Base-by-base conservation (phyloP, 139 green algal genomes). In the Eudorina sp. region DNA sequence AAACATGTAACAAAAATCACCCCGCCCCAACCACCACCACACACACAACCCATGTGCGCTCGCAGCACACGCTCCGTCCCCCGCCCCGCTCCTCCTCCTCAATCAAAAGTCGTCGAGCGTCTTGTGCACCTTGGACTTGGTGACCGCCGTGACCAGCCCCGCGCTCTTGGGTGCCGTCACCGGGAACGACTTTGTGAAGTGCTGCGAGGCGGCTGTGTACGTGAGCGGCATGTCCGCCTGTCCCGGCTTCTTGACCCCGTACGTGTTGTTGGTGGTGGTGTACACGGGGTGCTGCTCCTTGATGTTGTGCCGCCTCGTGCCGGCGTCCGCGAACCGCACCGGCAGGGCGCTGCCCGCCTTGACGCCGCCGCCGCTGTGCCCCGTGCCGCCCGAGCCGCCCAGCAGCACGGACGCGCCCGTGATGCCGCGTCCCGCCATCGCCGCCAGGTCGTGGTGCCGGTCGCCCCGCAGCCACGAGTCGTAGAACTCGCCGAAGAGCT, bases 261-360 rank as follows among this genome's bases (percentile, higher is more conserved):
- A 91, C 6, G 53, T 73, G 41, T 85, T 85, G 75, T 60, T 90
- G 48, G 46, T 77, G 4, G 89, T 92, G 23, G 70, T 53, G 83
- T 87, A 92, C 2, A 83, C 41, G 4, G 89, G 64, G 75, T 92
- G 83, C 83, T 92, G 83, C 64, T 41, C 51, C 45, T 77, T 73
- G 23, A 76, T 25, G 14, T 19, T 43, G 66, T 92, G 83, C 0
- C 84, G 62, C 66, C 83, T 46, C 38, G 84, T 92, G 38, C 64
- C 73, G 16, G 53, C 48, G 77, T 92, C 84, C 41, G 83, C 89
- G 68, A 92, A 92, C 48, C 89, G 60, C 27, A 86, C n/a, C 60
- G 80, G 80, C 55, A 86, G 23, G 4, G 29, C 38, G 41, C 18
- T 31, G 13, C 41, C n/a, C 21, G 46, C 82, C 27, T 43, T 48